phyloP scores from a whole-genome alignment of 495 filamentous ascomycete species.

The Aspergillus haitiensis region DNA sequence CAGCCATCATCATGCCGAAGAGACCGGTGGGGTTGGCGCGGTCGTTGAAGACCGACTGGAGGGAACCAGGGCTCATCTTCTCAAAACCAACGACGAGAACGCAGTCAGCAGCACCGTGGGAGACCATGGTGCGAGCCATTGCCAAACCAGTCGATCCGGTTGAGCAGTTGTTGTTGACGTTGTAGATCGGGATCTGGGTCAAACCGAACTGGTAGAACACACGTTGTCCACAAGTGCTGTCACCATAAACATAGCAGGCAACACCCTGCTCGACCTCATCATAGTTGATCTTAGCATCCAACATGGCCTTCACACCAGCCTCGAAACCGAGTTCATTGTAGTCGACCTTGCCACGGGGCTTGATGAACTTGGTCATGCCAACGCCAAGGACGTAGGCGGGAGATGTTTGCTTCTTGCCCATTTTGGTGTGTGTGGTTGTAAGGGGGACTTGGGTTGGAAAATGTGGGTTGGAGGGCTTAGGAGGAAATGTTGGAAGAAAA shows the following conservation, averaged over 20 bases:
- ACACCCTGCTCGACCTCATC: constrained; percentile 94
- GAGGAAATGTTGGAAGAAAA: neutral
- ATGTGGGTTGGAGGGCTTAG: neutral
- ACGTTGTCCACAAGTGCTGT: constrained; percentile 91
- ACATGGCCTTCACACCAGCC: constrained; percentile 91
- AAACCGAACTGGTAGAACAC: constrained; percentile 99
- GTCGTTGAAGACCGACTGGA: constrained; percentile 79
- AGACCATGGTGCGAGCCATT: constrained; percentile 79
- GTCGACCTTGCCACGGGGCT: constrained; percentile 81
- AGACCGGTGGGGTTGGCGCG: constrained; percentile 73
- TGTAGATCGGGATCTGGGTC: constrained; percentile 92
- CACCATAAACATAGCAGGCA: constrained; percentile 97
- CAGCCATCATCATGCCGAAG: constrained; percentile 73
- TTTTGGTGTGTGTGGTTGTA: constrained; percentile 25
- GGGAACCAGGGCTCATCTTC: constrained; percentile 92
- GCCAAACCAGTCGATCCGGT: constrained; percentile 87
- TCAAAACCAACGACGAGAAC: constrained; percentile 93
- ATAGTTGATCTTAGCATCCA: constrained; percentile 93
- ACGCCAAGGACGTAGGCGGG: constrained; percentile 91
- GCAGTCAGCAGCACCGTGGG: constrained; percentile 77
- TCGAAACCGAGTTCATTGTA: constrained; percentile 80
- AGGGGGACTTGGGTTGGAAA: neutral
- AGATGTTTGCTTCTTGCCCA: constrained; percentile 51
- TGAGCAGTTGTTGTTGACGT: constrained; percentile 98
- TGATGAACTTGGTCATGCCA: constrained; percentile 99